Percentiles rank a stretch among this genome's conserved stretches.
These are phyloP conservation scores for Barnettozyma californica DNA, from an alignment of 805 yeast genomes.

Conservation along the genomic window DNA sequence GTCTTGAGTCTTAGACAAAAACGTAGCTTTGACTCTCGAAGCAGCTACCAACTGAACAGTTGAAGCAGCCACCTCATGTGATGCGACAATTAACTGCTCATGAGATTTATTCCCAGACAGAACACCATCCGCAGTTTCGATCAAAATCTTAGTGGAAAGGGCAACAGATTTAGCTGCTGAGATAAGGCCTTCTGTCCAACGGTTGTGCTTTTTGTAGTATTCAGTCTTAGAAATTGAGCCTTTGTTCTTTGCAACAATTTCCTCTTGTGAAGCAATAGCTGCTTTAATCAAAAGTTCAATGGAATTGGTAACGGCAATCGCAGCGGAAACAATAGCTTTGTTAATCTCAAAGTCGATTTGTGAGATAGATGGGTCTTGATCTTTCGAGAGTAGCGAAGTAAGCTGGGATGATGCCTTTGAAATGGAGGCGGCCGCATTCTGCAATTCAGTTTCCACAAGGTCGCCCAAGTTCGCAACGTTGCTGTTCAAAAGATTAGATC, in stretches of 20 bases:
- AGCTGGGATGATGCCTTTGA: constrained; percentile 59
- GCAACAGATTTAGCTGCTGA: constrained; percentile 89
- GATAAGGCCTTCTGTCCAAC: constrained; percentile 92
- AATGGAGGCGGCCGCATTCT: constrained; percentile 65
- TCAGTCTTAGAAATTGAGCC: constrained; percentile 64
- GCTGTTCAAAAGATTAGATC: constrained; percentile 25
- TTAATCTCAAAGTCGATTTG: constrained; percentile 63
- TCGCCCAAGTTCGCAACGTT: constrained; percentile 55
- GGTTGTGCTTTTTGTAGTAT: constrained; percentile 78
- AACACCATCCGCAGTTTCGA: constrained; percentile 84
- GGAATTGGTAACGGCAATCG: constrained; percentile 75
- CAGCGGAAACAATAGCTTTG: constrained; percentile 71
- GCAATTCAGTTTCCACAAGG: constrained; percentile 69
- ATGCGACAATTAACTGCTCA: constrained; percentile 84
- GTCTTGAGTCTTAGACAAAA: constrained; percentile 72
- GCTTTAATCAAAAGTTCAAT: constrained; percentile 66
- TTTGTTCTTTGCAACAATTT: constrained; percentile 67
- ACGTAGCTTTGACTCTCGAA: constrained; percentile 77
- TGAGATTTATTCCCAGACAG: constrained; percentile 56
- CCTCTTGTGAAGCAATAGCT: constrained; percentile 76
- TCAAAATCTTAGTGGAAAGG: constrained; percentile 72
- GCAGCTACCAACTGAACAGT: constrained; percentile 92
- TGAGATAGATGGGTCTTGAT: constrained; percentile 45
- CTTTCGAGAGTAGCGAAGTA: constrained; percentile 41
- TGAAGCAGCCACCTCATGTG: constrained; percentile 87